A percentile compares a stretch with the other conserved stretches of the same genome.
phyloP scores from a whole-genome alignment of 2,329 filamentous ascomycete genomes.

The Hawksworthiomyces lignivorus region DNA sequence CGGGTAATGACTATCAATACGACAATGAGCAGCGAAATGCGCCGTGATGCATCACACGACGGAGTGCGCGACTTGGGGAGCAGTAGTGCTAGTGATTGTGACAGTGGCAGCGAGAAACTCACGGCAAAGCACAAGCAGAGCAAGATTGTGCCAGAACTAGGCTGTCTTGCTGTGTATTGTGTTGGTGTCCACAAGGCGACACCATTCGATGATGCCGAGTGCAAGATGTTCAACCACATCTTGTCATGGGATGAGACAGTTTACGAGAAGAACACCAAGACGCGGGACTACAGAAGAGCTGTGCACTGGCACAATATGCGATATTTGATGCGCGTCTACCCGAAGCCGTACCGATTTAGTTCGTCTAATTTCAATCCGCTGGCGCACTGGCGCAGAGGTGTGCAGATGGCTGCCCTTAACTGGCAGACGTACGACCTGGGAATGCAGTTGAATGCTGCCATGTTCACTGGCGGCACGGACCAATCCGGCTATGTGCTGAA shows the following conservation, averaged over 20 bases:
- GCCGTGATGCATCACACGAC: constrained; percentile 31
- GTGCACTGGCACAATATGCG: constrained; percentile 87
- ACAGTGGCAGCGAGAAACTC: constrained; percentile 55
- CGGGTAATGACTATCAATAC: constrained; percentile 52
- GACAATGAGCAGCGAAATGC: constrained; percentile 48
- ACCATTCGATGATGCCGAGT: constrained; percentile 69
- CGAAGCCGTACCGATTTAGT: constrained; percentile 68
- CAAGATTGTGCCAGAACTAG: constrained; percentile 79
- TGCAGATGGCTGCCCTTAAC: constrained; percentile 96
- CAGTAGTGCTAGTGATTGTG: constrained; percentile 68
- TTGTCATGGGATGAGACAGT: constrained; percentile 89
- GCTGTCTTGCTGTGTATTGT: constrained; percentile 74
- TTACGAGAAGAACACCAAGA: constrained; percentile 73
- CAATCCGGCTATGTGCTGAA: constrained; percentile 90
- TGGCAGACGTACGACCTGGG: constrained; percentile 97
- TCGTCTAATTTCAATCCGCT: constrained; percentile 95
- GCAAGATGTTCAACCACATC: constrained; percentile 86
- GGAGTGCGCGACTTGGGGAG: constrained; percentile 39
- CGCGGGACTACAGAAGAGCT: constrained; percentile 65
- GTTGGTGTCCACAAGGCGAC: constrained; percentile 66
- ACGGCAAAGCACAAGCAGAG: constrained; percentile 57
- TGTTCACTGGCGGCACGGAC: constrained; percentile 88
- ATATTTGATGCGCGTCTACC: constrained; percentile 90
- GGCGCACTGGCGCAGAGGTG: constrained; percentile 87
- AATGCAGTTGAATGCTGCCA: constrained; percentile 94